Evolutionary conservation across 352 stramenopile genomes (phyloP), one percentile per base, ranked within the genome.

Genomic region (Thalassiosira exigua): DNA sequence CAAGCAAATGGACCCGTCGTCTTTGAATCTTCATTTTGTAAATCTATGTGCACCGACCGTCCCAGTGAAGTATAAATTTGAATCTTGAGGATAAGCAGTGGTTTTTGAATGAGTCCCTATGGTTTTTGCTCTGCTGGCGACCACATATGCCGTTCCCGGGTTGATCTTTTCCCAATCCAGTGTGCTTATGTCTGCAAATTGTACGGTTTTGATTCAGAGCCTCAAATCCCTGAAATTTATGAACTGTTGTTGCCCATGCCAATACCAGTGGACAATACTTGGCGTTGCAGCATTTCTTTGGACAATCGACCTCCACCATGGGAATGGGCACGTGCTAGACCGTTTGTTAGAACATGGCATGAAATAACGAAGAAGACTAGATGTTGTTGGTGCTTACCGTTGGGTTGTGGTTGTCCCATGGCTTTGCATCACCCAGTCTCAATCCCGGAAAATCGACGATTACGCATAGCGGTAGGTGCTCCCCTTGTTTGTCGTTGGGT

Each of bases 141-240:
- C 62, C 27, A 72, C 48, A 30, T 72, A 72, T 19, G 36, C 5
- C 42, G 41, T 21, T 44, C 62, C 62, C 3, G 62, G 62, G 22
- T 64, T 33, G 26, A n/a, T 11, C 44, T 62, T n/a, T 14, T 72
- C 62, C 14, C 53, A 32, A 3, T 32, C 22, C 7, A 72, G 26
- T 9, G 9, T 19, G 62, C 61, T 30, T 1, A 30, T 61, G 2
- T 64, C 26, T 1, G 60, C 62, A 52, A 64, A 65, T n/a, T n/a
- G n/a, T n/a, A n/a, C n/a, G n/a, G n/a, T n/a, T n/a, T n/a, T n/a
- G n/a, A n/a, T n/a, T n/a, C 11, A 44, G 46, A 17, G 62, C 62
- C 36, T 72, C 62, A 5, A 62, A 64, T 17, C 62, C 62, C 30
- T 72, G 62, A 64, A 72, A 72, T 21, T 61, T 72, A 30, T 72